These are phyloP conservation scores for Rosellinia necatrix DNA, from an alignment of 2,329 filamentous ascomycete species.

Conservation along the genomic window DNA sequence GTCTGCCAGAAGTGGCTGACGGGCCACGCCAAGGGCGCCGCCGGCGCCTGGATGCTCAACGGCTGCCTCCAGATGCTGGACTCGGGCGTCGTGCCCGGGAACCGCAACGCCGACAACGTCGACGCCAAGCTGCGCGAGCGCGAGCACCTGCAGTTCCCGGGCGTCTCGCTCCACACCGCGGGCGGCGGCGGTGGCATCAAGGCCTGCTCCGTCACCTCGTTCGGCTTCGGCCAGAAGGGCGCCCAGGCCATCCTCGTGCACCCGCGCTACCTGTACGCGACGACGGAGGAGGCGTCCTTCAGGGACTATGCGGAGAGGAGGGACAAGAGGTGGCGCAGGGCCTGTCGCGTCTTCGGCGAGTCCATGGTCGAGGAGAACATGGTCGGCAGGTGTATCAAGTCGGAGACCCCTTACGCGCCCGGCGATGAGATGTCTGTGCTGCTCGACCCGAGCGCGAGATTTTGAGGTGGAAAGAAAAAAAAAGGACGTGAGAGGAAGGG, in stretches of 20 bases:
- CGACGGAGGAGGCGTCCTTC: conserved; percentile 83
- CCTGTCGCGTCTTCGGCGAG: too few relatives aligned
- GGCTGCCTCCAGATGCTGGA: conserved; percentile 95
- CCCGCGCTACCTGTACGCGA: conserved; percentile 88
- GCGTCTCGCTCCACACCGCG: conserved; percentile 63
- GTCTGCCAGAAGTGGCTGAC: conserved; percentile 99
- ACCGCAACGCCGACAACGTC: conserved; percentile 97
- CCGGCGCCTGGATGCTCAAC: conserved; percentile 99
- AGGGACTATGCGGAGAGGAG: conserved; percentile 60
- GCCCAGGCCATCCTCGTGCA: conserved; percentile 96
- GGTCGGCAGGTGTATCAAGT: too few relatives aligned
- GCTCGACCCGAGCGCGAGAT: too few relatives aligned
- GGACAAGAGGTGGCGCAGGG: too few relatives aligned
- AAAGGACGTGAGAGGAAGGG: too few relatives aligned
- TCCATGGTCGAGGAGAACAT: too few relatives aligned
- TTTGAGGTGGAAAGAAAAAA: too few relatives aligned
- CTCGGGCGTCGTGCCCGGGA: conserved; percentile 89
- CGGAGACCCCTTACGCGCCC: too few relatives aligned
- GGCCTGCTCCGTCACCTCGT: conserved; percentile 97
- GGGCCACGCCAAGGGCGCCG: conserved; percentile 97
- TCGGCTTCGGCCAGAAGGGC: conserved; percentile 99
- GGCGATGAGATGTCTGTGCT: too few relatives aligned
- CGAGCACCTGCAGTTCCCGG: conserved; percentile 93
- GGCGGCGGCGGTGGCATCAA: conserved; percentile 98
- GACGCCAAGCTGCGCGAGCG: conserved; percentile 96